phyloP scores from a whole-genome alignment of 2,329 filamentous ascomycete species.

The Verticillium dahliae region DNA sequence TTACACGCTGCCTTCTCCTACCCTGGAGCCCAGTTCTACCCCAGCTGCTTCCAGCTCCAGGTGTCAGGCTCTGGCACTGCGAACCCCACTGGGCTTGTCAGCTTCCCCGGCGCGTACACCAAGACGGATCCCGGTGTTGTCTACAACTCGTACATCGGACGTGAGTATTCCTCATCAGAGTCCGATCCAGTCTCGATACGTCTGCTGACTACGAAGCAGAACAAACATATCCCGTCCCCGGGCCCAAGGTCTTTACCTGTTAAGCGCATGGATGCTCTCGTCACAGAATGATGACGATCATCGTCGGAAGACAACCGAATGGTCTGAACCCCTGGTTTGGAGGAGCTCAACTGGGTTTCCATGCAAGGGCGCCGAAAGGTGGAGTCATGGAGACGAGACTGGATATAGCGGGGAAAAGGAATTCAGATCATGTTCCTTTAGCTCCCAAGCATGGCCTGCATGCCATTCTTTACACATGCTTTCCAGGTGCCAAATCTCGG shows the following conservation, averaged over 20 bases:
- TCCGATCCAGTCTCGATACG: constrained; percentile 15
- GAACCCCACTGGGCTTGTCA: constrained; percentile 33
- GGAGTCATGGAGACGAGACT: no score
- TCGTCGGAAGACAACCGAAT: no score
- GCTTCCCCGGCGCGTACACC: constrained; percentile 49
- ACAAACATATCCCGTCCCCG: constrained; percentile 36
- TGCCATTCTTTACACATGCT: no score
- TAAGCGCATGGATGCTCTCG: constrained; percentile 12
- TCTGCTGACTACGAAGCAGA: neutral
- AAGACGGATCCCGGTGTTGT: constrained; percentile 43
- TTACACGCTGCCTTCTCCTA: constrained; percentile 41
- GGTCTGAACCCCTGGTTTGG: no score
- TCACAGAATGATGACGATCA: no score
- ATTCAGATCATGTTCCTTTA: no score
- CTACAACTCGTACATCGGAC: constrained; percentile 38
- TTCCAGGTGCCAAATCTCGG: no score
- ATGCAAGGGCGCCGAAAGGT: no score
- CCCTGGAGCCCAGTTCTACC: constrained; percentile 52
- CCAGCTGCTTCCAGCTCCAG: constrained; percentile 50
- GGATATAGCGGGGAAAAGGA: no score
- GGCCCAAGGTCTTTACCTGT: constrained; percentile 40
- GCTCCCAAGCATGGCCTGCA: no score
- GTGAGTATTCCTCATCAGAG: neutral
- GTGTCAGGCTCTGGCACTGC: constrained; percentile 42
- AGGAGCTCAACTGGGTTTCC: no score